Percentiles rank a stretch among this genome's conserved stretches.
These are phyloP conservation scores for Pelargonium australe DNA, from an alignment of 441 rosid species.

Conservation along the genomic window DNA sequence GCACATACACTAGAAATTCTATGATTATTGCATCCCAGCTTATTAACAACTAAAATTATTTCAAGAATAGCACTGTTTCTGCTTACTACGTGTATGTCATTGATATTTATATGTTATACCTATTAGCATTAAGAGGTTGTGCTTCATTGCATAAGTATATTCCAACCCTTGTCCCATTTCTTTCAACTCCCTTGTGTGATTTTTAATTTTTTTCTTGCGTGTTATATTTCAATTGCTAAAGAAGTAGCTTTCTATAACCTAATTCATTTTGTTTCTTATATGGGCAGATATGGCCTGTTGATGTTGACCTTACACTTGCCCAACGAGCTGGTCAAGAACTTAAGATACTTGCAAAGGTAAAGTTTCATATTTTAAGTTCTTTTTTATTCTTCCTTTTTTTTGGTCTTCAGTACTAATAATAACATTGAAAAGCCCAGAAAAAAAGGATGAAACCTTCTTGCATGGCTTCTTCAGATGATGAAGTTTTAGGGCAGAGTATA, in stretches of 20 bases:
- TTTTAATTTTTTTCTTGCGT: no score
- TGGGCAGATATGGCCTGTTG: conserved; percentile 80
- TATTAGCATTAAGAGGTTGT: not conserved
- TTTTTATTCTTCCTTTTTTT: no score
- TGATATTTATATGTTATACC: not conserved
- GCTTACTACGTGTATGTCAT: no score
- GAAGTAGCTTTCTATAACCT: not conserved
- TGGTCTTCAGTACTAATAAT: not conserved
- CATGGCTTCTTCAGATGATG: not conserved
- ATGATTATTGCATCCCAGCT: not conserved
- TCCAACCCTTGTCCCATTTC: no score
- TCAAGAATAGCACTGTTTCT: no score
- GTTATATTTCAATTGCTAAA: not conserved
- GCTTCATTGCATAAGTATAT: not conserved
- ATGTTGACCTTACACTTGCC: conserved; percentile 63
- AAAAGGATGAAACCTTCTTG: not conserved
- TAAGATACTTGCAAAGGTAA: conserved; percentile 77
- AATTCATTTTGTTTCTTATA: conserved; percentile 3
- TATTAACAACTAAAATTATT: not conserved
- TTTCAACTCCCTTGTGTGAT: no score
- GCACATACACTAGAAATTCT: not conserved
- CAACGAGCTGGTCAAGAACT: conserved; percentile 78
- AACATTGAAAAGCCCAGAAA: not conserved
- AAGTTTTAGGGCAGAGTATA: no score
- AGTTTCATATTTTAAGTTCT: not conserved